phyloP scores from a whole-genome alignment of 352 stramenopile genomes.

The Pythium aphanidermatum region DNA sequence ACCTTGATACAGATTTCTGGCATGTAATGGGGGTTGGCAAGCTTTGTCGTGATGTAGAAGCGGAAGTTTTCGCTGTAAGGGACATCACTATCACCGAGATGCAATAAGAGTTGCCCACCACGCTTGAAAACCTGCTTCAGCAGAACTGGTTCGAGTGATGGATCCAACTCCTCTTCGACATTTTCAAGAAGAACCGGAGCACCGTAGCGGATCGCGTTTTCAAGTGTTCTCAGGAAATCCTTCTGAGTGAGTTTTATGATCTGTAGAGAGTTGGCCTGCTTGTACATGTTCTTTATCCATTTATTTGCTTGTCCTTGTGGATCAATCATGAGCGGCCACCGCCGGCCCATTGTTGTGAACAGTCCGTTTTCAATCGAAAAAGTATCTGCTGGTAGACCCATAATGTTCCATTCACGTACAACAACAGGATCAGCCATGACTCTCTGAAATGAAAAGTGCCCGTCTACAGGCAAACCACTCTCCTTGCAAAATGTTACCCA shows the following conservation, averaged over 20 bases:
- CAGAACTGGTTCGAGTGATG: slow-evolving; percentile 89
- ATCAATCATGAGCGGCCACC: slow-evolving; percentile 94
- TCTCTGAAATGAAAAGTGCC: slow-evolving; percentile 81
- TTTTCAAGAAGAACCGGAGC: slow-evolving; percentile 91
- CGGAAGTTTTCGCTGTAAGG: slow-evolving; percentile 91
- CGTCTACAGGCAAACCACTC: slow-evolving; percentile 75
- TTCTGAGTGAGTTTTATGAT: slow-evolving; percentile 93
- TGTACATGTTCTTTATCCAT: slow-evolving; percentile 94
- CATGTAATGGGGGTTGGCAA: slow-evolving; percentile 93
- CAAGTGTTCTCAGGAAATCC: slow-evolving; percentile 88
- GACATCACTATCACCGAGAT: slow-evolving; percentile 90
- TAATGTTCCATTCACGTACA: slow-evolving; percentile 90
- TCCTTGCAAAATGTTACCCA: slow-evolving; percentile 84
- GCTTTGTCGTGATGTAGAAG: slow-evolving; percentile 94
- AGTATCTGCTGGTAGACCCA: slow-evolving; percentile 87
- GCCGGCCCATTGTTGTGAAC: slow-evolving; percentile 85
- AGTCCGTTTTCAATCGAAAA: slow-evolving; percentile 94
- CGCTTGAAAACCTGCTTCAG: slow-evolving; percentile 93
- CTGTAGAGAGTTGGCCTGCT: slow-evolving; percentile 59
- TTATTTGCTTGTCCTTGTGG: slow-evolving; percentile 92
- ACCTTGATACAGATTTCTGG: slow-evolving; percentile 94
- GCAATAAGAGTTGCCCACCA: slow-evolving; percentile 82
- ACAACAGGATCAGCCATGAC: slow-evolving; percentile 82
- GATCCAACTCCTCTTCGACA: slow-evolving; percentile 91
- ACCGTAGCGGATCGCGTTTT: slow-evolving; percentile 91